Evolutionary conservation across 163 green algal genomes (phyloP).

Genomic region (Scenedesmus sp.): DNA sequence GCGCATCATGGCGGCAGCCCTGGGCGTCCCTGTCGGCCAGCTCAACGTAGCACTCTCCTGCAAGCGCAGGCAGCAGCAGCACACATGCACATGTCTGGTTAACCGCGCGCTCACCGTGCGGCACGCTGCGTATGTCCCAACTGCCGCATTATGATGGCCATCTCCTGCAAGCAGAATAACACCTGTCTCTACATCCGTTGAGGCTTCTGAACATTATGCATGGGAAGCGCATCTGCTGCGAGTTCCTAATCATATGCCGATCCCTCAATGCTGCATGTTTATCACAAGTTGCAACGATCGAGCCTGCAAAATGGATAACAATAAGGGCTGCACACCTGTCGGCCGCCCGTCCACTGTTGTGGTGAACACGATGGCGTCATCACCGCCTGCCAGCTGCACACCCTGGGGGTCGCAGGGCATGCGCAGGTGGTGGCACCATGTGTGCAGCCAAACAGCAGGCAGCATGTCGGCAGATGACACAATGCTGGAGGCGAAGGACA

Average conservation of each 20-base stretch:
- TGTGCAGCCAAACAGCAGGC: not conserved
- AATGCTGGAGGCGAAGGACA: not conserved
- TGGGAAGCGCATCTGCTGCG: too few relatives aligned
- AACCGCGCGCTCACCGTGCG: too few relatives aligned
- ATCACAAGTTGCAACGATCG: too few relatives aligned
- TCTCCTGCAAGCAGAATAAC: too few relatives aligned
- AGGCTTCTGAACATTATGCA: too few relatives aligned
- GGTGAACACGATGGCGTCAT: slow-evolving; percentile 77
- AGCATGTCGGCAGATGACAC: not conserved
- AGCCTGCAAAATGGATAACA: too few relatives aligned
- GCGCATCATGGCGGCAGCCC: slow-evolving; percentile 80
- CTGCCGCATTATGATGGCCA: too few relatives aligned
- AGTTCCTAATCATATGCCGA: too few relatives aligned
- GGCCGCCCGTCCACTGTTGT: slow-evolving; percentile 75
- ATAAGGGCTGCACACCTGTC: slow-evolving; percentile 69
- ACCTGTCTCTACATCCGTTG: too few relatives aligned
- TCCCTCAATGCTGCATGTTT: too few relatives aligned
- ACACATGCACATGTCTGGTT: not conserved
- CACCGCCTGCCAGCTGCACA: slow-evolving; percentile 72
- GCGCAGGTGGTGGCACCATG: not conserved
- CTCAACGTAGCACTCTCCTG: slow-evolving; percentile 89
- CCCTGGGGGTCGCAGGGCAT: slow-evolving; percentile 46
- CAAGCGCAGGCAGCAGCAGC: not conserved
- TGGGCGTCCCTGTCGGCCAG: slow-evolving; percentile 76
- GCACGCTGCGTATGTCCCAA: not conserved